These are phyloP conservation scores for Hyaloperonospora brassicae DNA, from an alignment of 352 stramenopile genomes.

Conservation along the genomic window DNA sequence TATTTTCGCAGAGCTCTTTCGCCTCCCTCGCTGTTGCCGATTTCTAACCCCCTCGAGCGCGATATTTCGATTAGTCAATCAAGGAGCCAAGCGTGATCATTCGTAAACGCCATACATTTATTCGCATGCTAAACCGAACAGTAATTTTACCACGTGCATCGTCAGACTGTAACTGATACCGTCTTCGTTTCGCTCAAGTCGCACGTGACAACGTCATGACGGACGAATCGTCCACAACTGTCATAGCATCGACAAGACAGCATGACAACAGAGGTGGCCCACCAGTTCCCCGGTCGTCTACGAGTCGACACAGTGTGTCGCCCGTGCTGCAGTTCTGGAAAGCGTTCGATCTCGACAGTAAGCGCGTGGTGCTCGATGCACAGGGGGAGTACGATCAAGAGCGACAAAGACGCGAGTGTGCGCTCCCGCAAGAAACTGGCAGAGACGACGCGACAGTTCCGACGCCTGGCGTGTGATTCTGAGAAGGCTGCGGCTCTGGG, in stretches of 20 bases:
- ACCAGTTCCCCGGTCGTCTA: slow-evolving; percentile 10
- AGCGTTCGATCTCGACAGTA: slow-evolving; percentile 82
- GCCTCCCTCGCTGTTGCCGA: too few relatives aligned
- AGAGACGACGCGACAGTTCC: slow-evolving; percentile 79
- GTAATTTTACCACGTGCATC: too few relatives aligned
- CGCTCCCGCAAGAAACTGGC: slow-evolving; percentile 79
- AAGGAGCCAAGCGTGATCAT: too few relatives aligned
- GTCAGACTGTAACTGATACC: background rate
- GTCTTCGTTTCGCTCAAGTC: slow-evolving; percentile 18
- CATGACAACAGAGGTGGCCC: slow-evolving; percentile 10
- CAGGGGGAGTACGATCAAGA: slow-evolving; percentile 78
- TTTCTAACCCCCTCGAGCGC: too few relatives aligned
- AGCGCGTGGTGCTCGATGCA: slow-evolving; percentile 67
- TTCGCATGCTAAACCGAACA: too few relatives aligned
- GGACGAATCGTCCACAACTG: slow-evolving; percentile 4
- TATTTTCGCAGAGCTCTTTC: too few relatives aligned
- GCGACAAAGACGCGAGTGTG: slow-evolving; percentile 72
- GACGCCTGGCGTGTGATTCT: slow-evolving; percentile 47
- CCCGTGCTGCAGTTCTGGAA: slow-evolving; percentile 83
- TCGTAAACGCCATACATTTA: too few relatives aligned
- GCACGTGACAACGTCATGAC: slow-evolving; percentile 26
- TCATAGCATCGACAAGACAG: background rate
- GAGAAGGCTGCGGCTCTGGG: slow-evolving; percentile 60
- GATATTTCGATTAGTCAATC: too few relatives aligned
- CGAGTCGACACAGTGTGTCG: slow-evolving; percentile 24